Percentiles rank a stretch among this genome's conserved stretches.
Evolutionary conservation across 768 basidiomycete genomes (phyloP).

Genomic region (Lactarius hengduanensis): DNA sequence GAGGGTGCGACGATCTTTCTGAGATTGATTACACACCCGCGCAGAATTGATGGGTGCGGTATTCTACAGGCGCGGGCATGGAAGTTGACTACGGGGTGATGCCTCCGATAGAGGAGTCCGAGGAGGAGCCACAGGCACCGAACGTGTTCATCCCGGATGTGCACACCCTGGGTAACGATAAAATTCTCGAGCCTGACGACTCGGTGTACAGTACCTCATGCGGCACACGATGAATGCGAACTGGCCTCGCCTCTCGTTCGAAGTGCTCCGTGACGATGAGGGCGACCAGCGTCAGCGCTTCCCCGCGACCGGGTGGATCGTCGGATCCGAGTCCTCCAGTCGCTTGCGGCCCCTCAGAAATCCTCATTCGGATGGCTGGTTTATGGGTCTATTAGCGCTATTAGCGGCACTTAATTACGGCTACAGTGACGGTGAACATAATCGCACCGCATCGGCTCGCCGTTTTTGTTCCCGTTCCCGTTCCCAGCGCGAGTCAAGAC

Average conservation of each 20-base stretch:
- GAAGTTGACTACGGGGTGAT: conserved; percentile 71
- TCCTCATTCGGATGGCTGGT: no score
- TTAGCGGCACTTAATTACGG: no score
- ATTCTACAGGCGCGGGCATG: conserved; percentile 67
- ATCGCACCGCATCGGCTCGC: no score
- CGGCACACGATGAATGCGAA: conserved; percentile 91
- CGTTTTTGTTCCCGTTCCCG: no score
- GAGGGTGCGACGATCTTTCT: conserved; percentile 40
- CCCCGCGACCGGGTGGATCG: conserved; percentile 84
- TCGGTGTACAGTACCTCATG: conserved; percentile 82
- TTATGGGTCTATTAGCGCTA: no score
- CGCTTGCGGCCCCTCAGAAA: no score
- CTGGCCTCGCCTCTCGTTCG: conserved; percentile 98
- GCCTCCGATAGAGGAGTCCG: conserved; percentile 80
- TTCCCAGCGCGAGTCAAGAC: no score
- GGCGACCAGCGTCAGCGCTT: conserved; percentile 88
- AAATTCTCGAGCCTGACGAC: conserved; percentile 90
- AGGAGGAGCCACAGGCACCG: conserved; percentile 57
- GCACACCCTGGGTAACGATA: conserved; percentile 73
- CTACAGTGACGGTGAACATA: no score
- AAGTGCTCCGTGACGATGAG: conserved; percentile 82
- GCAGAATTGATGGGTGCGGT: conserved; percentile 29
- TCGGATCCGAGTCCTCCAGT: conserved; percentile 35
- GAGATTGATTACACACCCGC: conserved; percentile 18
- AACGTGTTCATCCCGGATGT: conserved; percentile 78